Evolutionary conservation across 108 stramenopile species (phyloP).

Genomic region (Pseudonitzschia multistriata): DNA sequence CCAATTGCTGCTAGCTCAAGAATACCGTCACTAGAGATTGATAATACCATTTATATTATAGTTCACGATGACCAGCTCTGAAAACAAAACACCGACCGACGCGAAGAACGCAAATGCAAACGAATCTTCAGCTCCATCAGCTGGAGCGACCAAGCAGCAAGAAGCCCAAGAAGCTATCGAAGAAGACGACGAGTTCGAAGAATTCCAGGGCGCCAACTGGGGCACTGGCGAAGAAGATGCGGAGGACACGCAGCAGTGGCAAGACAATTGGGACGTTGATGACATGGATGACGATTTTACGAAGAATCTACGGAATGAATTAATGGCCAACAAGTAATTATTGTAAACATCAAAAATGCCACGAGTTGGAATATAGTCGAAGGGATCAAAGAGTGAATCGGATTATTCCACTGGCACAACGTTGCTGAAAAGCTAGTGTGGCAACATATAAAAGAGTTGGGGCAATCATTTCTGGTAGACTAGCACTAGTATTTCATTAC

Average conservation of each 20-base stretch:
- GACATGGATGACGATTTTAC: slow-evolving; percentile 96
- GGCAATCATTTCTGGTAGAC: too few relatives aligned
- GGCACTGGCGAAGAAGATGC: slow-evolving; percentile 76
- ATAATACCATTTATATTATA: not conserved
- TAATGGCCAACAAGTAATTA: slow-evolving; percentile 47
- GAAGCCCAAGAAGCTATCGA: slow-evolving; percentile 80
- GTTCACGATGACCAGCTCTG: not conserved
- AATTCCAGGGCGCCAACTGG: slow-evolving; percentile 87
- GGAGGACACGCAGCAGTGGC: slow-evolving; percentile 90
- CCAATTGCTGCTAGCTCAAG: too few relatives aligned
- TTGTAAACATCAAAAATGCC: not conserved
- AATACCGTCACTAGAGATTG: not conserved
- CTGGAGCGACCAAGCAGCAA: not conserved
- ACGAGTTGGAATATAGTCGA: not conserved
- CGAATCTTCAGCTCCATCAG: not conserved
- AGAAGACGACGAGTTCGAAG: slow-evolving; percentile 94
- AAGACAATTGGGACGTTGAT: slow-evolving; percentile 94
- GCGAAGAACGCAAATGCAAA: not conserved
- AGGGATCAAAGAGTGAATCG: not conserved
- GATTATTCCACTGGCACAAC: too few relatives aligned
- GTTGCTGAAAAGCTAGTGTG: too few relatives aligned
- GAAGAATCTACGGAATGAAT: slow-evolving; percentile 81
- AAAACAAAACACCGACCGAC: slow-evolving; percentile 1
- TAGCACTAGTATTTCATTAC: too few relatives aligned
- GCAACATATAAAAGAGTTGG: too few relatives aligned